These are phyloP conservation scores for Boechera retrofracta DNA, from an alignment of 345 rosid genomes.

Conservation along the genomic window DNA sequence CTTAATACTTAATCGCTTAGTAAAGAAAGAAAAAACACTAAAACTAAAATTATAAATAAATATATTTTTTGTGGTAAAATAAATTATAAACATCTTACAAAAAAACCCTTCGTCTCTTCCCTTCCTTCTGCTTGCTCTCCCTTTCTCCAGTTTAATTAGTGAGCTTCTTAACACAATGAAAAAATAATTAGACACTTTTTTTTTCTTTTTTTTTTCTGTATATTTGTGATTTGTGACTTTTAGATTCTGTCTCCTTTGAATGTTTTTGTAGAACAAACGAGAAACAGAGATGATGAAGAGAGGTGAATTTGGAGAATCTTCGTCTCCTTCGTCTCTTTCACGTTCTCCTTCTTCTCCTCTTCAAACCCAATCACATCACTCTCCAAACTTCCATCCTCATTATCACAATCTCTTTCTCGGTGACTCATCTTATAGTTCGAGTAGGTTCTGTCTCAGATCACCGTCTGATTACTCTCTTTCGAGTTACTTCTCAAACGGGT, in stretches of 20 bases:
- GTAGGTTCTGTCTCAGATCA: slow-evolving; percentile 44
- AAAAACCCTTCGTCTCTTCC: not conserved
- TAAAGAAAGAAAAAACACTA: not conserved
- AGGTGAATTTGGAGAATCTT: slow-evolving; percentile 24
- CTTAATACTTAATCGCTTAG: not conserved
- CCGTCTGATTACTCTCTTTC: slow-evolving; percentile 47
- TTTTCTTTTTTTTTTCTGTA: too few relatives aligned
- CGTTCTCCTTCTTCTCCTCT: slow-evolving; percentile 38
- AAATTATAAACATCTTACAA: too few relatives aligned
- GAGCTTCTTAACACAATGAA: too few relatives aligned
- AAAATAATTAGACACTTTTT: too few relatives aligned
- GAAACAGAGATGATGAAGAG: slow-evolving; percentile 31
- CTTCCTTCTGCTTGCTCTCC: not conserved
- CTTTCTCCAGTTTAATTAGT: not conserved
- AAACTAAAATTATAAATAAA: too few relatives aligned
- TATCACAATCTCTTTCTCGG: slow-evolving; percentile 1
- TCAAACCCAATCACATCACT: slow-evolving; percentile 16
- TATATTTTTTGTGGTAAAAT: too few relatives aligned
- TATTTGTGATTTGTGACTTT: too few relatives aligned
- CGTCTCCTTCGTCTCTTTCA: slow-evolving; percentile 23
- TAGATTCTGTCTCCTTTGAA: too few relatives aligned
- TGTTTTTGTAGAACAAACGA: not conserved
- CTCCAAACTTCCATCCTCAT: not conserved
- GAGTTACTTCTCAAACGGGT: slow-evolving; percentile 49
- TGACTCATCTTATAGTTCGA: slow-evolving; percentile 30